Evolutionary conservation across 108 stramenopile species (phyloP).

Genomic region (Schizochytrium sp.): DNA sequence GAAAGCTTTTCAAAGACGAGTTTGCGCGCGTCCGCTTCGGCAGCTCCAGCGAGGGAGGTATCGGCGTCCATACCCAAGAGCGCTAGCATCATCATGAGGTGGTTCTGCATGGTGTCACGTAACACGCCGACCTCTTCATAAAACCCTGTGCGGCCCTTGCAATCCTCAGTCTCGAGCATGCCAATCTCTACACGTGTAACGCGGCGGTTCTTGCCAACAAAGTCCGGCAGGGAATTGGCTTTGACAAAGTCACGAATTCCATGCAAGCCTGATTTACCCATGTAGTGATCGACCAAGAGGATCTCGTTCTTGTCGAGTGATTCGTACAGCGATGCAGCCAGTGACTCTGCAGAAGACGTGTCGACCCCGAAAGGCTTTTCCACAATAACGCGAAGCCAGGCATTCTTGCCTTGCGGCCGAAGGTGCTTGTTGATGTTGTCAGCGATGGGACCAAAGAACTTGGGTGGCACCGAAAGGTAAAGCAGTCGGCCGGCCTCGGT

Average conservation of each 20-base stretch:
- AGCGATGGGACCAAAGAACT: conserved; percentile 14
- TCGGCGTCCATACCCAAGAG: not conserved
- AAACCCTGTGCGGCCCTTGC: conserved; percentile 11
- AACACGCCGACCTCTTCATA: conserved; percentile 11
- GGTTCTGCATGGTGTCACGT: not conserved
- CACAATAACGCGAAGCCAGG: not conserved
- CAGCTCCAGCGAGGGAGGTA: not conserved
- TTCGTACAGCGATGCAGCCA: not conserved
- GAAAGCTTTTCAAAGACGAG: not conserved
- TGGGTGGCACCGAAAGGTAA: conserved; percentile 1
- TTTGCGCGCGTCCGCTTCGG: not conserved
- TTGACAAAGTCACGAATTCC: not conserved
- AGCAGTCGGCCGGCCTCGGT: not conserved
- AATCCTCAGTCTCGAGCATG: conserved; percentile 12
- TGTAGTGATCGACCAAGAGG: conserved; percentile 1
- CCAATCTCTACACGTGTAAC: not conserved
- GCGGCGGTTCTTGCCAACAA: not conserved
- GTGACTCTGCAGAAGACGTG: not conserved
- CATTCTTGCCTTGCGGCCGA: not conserved
- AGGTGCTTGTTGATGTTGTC: conserved; percentile 17
- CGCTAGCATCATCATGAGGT: conserved; percentile 6
- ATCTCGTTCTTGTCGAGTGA: not conserved
- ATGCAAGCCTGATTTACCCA: not conserved
- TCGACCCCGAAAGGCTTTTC: conserved; percentile 2
- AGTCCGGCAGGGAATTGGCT: not conserved